These are phyloP conservation scores for Aureobasidium namibiae DNA, from an alignment of 2,329 filamentous ascomycete genomes.

Conservation along the genomic window DNA sequence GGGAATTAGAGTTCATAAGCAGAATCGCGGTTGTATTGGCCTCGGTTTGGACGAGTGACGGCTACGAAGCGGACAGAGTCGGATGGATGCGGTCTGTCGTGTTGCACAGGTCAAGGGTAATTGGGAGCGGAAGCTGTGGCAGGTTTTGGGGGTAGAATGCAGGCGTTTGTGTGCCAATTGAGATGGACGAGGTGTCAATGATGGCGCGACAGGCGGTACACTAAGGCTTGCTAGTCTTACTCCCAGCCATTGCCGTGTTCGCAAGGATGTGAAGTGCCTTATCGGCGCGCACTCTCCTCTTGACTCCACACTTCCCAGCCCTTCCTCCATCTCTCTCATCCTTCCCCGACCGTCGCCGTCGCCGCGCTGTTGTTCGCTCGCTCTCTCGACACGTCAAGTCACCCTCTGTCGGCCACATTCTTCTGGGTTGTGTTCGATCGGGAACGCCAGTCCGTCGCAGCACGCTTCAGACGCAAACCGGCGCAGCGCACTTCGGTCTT, in stretches of 20 bases:
- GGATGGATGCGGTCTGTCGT: not conserved
- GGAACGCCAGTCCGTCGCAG: not conserved
- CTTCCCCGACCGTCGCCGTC: slow-evolving; percentile 4
- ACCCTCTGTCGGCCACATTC: not conserved
- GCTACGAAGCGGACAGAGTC: not conserved
- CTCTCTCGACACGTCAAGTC: not conserved
- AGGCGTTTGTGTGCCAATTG: not conserved
- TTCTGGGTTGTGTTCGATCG: not conserved
- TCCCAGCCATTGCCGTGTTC: slow-evolving; percentile 9
- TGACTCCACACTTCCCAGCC: slow-evolving; percentile 11
- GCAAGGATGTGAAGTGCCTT: slow-evolving; percentile 9
- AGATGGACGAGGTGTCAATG: slow-evolving; percentile 4
- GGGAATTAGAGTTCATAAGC: slow-evolving; percentile 6
- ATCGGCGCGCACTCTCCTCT: slow-evolving; percentile 1
- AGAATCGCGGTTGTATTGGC: not conserved
- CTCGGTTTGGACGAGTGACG: not conserved
- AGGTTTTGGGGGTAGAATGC: not conserved
- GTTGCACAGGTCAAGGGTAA: not conserved
- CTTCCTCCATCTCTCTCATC: slow-evolving; percentile 3
- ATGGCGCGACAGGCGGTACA: slow-evolving; percentile 9
- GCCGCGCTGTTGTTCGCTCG: not conserved
- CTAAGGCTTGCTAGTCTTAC: slow-evolving; percentile 9
- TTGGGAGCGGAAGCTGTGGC: too few species aligned
- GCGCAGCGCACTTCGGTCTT: slow-evolving; percentile 3
- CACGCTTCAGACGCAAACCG: not conserved